Conservation (phyloP, 1,139 yeast genomes). For the Yamadazyma triangularis region DNA sequence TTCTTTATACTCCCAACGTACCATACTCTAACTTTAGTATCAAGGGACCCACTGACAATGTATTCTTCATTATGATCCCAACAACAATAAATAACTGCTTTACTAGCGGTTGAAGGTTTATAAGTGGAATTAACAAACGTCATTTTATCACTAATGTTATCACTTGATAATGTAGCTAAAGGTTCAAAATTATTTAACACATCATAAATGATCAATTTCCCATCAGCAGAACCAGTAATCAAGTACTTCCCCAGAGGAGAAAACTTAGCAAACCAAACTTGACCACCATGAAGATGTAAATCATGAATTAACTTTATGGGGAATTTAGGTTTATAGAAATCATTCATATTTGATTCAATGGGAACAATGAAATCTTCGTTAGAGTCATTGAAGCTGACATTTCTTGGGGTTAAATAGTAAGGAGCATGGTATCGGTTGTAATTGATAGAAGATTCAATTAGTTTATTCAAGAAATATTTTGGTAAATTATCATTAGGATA, state of each 20-base stretch:
- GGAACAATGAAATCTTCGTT: conserved; percentile 13
- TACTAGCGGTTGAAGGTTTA: conserved; percentile 23
- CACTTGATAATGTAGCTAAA: conserved; percentile 29
- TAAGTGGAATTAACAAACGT: conserved; percentile 24
- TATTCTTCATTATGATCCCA: conserved; percentile 75
- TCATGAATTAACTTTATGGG: conserved; percentile 40
- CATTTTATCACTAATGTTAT: conserved; percentile 24
- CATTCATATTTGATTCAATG: conserved; percentile 10
- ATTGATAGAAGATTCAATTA: conserved; percentile 26
- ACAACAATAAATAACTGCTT: conserved; percentile 62
- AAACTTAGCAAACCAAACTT: conserved; percentile 81
- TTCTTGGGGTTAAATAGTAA: conserved; percentile 32
- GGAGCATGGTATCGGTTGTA: conserved; percentile 27
- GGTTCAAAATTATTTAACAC: conserved; percentile 51
- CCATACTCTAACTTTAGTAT: conserved; percentile 67
- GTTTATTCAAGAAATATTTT: conserved; percentile 19
- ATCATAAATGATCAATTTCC: conserved; percentile 62
- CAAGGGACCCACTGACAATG: conserved; percentile 67
- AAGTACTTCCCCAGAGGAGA: conserved; percentile 72
- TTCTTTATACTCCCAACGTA: conserved; percentile 38
- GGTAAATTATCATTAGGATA: conserved; percentile 17
- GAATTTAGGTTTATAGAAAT: conserved; percentile 28
- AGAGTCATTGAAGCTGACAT: neutral
- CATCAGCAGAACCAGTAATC: conserved; percentile 75
- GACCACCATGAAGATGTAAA: conserved; percentile 57